phyloP scores from a whole-genome alignment of 208 protist species.

The Acanthamoeba lenticulata region DNA sequence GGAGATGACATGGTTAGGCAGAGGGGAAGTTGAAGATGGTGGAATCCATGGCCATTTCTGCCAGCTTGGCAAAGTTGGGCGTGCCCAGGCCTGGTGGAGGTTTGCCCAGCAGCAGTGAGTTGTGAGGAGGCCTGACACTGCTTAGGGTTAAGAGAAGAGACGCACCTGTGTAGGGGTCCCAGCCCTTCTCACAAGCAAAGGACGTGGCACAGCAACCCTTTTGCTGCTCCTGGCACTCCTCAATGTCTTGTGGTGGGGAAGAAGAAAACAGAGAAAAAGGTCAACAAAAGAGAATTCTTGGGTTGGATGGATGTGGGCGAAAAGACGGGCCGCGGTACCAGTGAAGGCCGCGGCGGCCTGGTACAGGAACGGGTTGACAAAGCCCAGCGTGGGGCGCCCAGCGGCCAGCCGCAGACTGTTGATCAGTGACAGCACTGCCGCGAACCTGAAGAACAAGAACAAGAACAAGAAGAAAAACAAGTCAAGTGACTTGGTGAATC shows the following conservation, averaged over 20 bases:
- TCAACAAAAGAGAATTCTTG: background rate
- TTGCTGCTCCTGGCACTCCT: background rate
- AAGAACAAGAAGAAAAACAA: too few relatives aligned
- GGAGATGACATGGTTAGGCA: too few relatives aligned
- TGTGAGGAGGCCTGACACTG: too few relatives aligned
- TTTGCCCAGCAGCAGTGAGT: too few relatives aligned
- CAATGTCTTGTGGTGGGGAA: too few relatives aligned
- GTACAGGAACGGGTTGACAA: constrained; percentile 79
- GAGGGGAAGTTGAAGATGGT: background rate
- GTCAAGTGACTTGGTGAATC: too few relatives aligned
- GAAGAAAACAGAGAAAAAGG: too few relatives aligned
- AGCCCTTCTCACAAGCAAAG: background rate
- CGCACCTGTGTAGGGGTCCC: constrained; percentile 5
- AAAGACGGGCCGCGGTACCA: background rate
- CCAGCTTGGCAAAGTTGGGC: background rate
- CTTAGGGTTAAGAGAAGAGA: background rate
- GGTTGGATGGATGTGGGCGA: background rate
- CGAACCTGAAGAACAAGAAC: too few relatives aligned
- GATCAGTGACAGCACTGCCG: constrained; percentile 73
- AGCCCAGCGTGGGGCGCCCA: constrained; percentile 67
- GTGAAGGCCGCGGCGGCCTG: background rate
- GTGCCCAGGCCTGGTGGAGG: background rate
- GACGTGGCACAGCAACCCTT: background rate
- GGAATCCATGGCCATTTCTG: background rate
- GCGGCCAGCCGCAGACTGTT: constrained; percentile 54